Base-by-base conservation (phyloP, 495 filamentous ascomycete species). In the Extremus antarcticus region DNA sequence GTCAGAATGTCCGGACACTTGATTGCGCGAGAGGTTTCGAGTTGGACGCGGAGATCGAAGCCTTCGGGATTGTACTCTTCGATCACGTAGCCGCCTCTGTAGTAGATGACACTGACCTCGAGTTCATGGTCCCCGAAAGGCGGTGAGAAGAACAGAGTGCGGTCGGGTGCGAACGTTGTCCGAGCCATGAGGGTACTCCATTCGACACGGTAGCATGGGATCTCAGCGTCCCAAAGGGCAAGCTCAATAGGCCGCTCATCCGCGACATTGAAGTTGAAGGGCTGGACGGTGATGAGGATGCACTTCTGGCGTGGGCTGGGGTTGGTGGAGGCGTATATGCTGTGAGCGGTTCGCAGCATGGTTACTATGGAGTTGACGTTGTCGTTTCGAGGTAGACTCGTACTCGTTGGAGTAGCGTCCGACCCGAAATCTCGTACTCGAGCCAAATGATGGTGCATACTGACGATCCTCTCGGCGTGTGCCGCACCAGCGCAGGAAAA, bases 231-330 rank as follows among this genome's bases (percentile, higher is more conserved):
- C 53, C 61, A 57, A 4, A 65, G 54, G n/a, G 29, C 50, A 47
- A 63, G 59, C 41, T 65, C 62, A 11, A 65, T 46, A 4, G 62
- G 62, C 25, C 62, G 51, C 40, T 65, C 62, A 47, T 65, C 62
- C 13, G 56, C 63, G 22, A 65, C 51, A 38, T 65, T 65, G 56
- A 63, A 57, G 56, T 65, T 65, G 50, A 25, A 39, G 2, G 60
- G 60, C 48, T 65, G 62, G 17, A 65, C 62, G 21, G 56, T 25
- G 46, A 65, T 57, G 10, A 65, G 56, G 25, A 65, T 45, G 43
- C 61, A 59, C 10, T 22, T 48, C 13, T 23, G 32, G 25, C 29
- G 16, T 17, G 16, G 2, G 22, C 38, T 49, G 23, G 38, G n/a
- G 54, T 1, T 8, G 10, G 32, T 11, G 2, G 13, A 2, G 3